Base-by-base conservation (phyloP, 176 grass and related monocot genomes). In the Elaeis guineensis region DNA sequence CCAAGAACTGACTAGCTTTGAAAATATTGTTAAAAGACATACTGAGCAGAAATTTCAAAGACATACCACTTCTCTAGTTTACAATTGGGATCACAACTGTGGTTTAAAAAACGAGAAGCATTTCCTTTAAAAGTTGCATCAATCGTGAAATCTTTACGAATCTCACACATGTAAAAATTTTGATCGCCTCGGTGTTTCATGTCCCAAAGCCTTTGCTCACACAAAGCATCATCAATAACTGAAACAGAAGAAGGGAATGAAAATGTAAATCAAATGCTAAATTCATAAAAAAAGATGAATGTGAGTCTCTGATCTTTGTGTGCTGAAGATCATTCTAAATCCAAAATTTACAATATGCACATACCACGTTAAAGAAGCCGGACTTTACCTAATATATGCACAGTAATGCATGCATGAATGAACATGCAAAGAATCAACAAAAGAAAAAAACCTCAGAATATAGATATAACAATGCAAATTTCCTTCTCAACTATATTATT, bases 101-200 rank as follows among this genome's bases (percentile, higher is more conserved):
- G 93, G 61, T 97, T 97, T 55, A 97, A 78, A 56, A 97, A 97
- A 58, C 84, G 82, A 68, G 93, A 97, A 26, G 63, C 66, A 54
- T 97, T 97, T 78, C 92, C 92, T 84, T 97, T 97, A 75, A 90
- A 97, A 57, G 92, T 97, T 19, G 92, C 87, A 58, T 97, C 92
- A 72, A 90, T 97, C 56, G 87, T 97, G 65, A 90, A 96, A 50
- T 96, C 87, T 74, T 96, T 96, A 72, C 78, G 79, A 68, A 96
- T 84, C 75, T 96, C 87, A 23, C 92, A 96, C 92, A 96, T 88
- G 78, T 97, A 97, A 75, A 97, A 91, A 60, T 97, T 91, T 55
- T 66, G 76, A 59, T 97, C 93, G 3, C 87, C 84, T 12, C 78
- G 72, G 21, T 54, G 35, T 74, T 85, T 97, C 66, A 97, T 89